Conservation (phyloP, 2,329 filamentous ascomycete species). For the Fusarium agapanthi region DNA sequence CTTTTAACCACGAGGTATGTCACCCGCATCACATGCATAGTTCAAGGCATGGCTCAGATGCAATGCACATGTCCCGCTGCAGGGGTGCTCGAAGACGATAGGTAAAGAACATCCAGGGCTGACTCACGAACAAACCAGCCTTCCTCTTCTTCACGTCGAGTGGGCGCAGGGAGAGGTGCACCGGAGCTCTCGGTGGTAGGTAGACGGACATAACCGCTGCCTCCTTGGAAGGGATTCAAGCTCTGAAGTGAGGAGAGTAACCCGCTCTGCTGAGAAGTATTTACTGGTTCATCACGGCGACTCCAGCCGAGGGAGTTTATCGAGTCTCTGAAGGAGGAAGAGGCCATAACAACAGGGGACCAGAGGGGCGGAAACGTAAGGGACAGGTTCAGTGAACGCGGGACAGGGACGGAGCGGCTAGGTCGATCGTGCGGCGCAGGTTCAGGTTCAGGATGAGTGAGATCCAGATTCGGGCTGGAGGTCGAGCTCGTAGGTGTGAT, state of each 20-base stretch:
- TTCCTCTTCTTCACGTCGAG: conserved; percentile 90
- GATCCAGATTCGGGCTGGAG: conserved; percentile 28
- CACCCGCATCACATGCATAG: conserved; percentile 54
- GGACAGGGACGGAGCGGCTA: conserved; percentile 38
- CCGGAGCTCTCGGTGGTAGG: conserved; percentile 85
- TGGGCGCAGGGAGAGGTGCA: conserved; percentile 85
- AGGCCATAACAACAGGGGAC: conserved; percentile 70
- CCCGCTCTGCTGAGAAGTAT: conserved; percentile 73
- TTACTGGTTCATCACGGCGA: conserved; percentile 81
- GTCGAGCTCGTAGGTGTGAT: conserved; percentile 33
- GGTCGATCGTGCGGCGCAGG: conserved; percentile 40
- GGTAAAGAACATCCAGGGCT: conserved; percentile 38
- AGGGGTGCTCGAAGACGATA: conserved; percentile 49
- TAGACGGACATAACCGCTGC: conserved; percentile 87
- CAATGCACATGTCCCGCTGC: conserved; percentile 58
- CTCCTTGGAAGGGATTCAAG: conserved; percentile 82
- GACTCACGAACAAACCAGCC: conserved; percentile 93
- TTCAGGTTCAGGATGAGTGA: conserved; percentile 30
- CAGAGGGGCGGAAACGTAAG: conserved; percentile 31
- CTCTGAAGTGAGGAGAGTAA: conserved; percentile 84
- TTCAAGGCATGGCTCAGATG: conserved; percentile 47
- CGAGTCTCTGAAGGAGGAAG: conserved; percentile 88
- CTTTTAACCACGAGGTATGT: conserved; percentile 53
- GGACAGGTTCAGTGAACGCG: conserved; percentile 26
- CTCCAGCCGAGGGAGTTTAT: conserved; percentile 97